phyloP scores from a whole-genome alignment of 305 asterid genomes.

The Fraxinus baroniana region DNA sequence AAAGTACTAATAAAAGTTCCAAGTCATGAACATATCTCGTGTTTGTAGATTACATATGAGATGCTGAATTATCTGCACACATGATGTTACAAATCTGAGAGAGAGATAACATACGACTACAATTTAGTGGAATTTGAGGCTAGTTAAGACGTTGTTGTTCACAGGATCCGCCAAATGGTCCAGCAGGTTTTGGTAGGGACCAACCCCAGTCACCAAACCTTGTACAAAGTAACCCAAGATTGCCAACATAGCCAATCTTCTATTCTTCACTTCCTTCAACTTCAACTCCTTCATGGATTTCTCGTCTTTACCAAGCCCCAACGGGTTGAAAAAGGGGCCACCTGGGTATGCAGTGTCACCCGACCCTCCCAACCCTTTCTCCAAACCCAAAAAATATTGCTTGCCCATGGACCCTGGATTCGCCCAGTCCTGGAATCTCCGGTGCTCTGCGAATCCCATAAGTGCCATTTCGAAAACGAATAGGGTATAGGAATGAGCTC shows the following conservation, averaged over 20 bases:
- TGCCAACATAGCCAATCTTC: conserved; percentile 92
- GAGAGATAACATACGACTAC: conserved; percentile 9
- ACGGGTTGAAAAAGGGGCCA: conserved; percentile 88
- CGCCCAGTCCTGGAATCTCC: conserved; percentile 83
- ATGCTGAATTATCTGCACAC: conserved; percentile 29
- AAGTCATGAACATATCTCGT: neutral
- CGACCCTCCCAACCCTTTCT: conserved; percentile 70
- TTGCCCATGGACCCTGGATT: conserved; percentile 94
- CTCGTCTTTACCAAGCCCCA: conserved; percentile 88
- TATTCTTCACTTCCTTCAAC: conserved; percentile 86
- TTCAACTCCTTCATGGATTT: conserved; percentile 79
- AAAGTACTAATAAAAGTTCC: neutral
- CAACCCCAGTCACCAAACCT: conserved; percentile 78
- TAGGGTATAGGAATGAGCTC: conserved; percentile 47
- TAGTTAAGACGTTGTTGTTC: conserved; percentile 78
- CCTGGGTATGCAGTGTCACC: conserved; percentile 89
- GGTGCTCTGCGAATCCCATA: conserved; percentile 94
- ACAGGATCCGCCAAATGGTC: conserved; percentile 90
- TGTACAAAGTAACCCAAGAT: conserved; percentile 77
- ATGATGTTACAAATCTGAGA: conserved; percentile 24
- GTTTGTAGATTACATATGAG: neutral
- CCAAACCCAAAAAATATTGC: conserved; percentile 86
- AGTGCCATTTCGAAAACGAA: conserved; percentile 86
- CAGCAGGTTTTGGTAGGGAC: conserved; percentile 76
- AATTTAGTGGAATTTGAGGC: conserved; percentile 75